phyloP scores from a whole-genome alignment of 2,329 filamentous ascomycete genomes.

The Monilinia fructigena region DNA sequence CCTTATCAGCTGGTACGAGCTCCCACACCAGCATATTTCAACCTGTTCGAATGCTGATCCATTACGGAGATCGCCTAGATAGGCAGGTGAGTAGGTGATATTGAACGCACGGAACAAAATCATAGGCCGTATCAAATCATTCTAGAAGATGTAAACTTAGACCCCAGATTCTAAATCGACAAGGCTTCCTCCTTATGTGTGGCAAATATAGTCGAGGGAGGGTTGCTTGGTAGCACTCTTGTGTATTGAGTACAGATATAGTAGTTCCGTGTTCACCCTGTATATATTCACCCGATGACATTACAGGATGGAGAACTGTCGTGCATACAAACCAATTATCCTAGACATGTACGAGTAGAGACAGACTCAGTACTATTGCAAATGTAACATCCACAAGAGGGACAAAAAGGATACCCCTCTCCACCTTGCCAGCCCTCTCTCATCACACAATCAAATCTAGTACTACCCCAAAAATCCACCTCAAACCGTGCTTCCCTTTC shows the following conservation, averaged over 20 bases:
- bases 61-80: constrained; percentile 6
- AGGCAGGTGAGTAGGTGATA: constrained; percentile 16
- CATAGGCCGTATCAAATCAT: constrained; percentile 16
- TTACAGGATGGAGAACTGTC: background rate
- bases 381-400: background rate
- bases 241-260: constrained; percentile 1
- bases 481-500: background rate
- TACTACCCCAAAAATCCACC: constrained; percentile 8
- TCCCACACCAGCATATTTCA: constrained; percentile 1
- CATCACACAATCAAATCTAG: constrained; percentile 4
- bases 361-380: background rate
- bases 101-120: constrained; percentile 20
- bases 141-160: constrained; percentile 21
- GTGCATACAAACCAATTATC: background rate
- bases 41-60: constrained; percentile 4
- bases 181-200: constrained; percentile 14
- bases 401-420: background rate
- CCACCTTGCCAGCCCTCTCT: background rate
- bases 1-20: constrained; percentile 22
- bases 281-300: constrained; percentile 6
- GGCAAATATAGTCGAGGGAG: constrained; percentile 12
- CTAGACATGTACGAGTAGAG: background rate
- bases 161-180: constrained; percentile 21
- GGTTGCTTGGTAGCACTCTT: background rate
- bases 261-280: background rate